Conservation (phyloP, 2,329 filamentous ascomycete genomes). For the Ceratocystis variospora region DNA sequence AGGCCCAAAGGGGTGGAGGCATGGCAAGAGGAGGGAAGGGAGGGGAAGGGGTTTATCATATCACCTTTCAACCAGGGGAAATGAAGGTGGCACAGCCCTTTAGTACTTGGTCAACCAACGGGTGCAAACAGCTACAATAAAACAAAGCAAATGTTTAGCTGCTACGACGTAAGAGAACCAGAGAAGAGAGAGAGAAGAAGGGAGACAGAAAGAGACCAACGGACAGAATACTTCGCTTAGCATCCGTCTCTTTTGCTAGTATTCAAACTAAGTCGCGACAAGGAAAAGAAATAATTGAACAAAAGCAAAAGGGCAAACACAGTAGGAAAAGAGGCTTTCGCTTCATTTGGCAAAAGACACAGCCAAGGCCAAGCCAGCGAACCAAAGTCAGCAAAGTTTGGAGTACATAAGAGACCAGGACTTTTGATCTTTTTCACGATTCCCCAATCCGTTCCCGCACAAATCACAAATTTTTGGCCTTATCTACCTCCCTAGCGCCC, state of each 20-base stretch:
- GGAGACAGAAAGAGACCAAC: not conserved
- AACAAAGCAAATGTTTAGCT: not conserved
- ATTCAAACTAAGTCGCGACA: not conserved
- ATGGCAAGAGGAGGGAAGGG: not conserved
- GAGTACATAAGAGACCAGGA: not conserved
- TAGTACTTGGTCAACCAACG: not conserved
- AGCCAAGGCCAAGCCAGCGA: not conserved
- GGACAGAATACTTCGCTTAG: not conserved
- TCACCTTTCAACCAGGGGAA: not conserved
- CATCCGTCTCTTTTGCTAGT: not conserved
- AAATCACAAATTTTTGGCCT: not conserved
- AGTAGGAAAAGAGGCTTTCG: not conserved
- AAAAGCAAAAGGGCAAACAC: not conserved
- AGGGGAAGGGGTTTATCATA: not conserved
- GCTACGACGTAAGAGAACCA: not conserved
- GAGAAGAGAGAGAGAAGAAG: not conserved
- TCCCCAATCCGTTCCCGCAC: not conserved
- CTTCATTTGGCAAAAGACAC: not conserved
- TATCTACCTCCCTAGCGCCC: not conserved
- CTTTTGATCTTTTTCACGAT: not conserved
- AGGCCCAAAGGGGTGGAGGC: not conserved
- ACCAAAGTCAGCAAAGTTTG: not conserved
- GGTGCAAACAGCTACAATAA: not conserved
- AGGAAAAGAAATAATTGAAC: not conserved
- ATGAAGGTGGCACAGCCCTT: conserved; percentile 7